Evolutionary conservation across 2,329 filamentous ascomycete genomes (phyloP), one percentile per base, ranked within the genome.

Genomic region (Sphaceloma murrayae): DNA sequence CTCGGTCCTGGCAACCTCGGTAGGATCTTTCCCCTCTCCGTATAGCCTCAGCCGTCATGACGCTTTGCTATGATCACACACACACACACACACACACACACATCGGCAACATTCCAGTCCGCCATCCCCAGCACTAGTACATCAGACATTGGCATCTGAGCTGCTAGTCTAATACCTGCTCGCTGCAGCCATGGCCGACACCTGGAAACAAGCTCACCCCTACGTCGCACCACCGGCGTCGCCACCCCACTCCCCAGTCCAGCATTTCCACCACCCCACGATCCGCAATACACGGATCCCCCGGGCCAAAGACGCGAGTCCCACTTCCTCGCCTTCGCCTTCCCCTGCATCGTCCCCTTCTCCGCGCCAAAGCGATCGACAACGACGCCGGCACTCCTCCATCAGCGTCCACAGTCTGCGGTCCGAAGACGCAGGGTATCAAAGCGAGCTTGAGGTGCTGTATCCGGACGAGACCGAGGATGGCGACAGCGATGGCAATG

Each of bases 381-480:
- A n/a, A n/a, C n/a, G n/a, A n/a, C n/a, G 16, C 46, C 34, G 6
- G 5, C 36, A 55, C 21, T 57, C 56, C 40, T 57, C 58, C 42
- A 63, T 70, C 44, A 58, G 60, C 27, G 58, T 70, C 38, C 64
- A 69, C 51, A 67, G 70, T 50, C 48, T 70, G 6, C 45, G 49
- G 10, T 60, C 62, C 13, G 52, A 54, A 46, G 60, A 64, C 39
- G 49, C 48, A 5, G 61, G 56, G 19, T 65, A 64, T 46, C 59
- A 62, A 34, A 61, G 59, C 43, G 64, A 67, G 45, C 55, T 64
- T 42, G 65, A 68, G 46, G 55, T 69, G 46, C 56, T 70, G 14
- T 58, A 58, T 27, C 68, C 68, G 3, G 62, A 68, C 39, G 61
- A 67, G 46, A 60, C 56, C 33, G 65, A 68, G 53, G 66, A 69